These are phyloP conservation scores for Eucalyptus cloeziana DNA, from an alignment of 345 rosid species.

Conservation along the genomic window DNA sequence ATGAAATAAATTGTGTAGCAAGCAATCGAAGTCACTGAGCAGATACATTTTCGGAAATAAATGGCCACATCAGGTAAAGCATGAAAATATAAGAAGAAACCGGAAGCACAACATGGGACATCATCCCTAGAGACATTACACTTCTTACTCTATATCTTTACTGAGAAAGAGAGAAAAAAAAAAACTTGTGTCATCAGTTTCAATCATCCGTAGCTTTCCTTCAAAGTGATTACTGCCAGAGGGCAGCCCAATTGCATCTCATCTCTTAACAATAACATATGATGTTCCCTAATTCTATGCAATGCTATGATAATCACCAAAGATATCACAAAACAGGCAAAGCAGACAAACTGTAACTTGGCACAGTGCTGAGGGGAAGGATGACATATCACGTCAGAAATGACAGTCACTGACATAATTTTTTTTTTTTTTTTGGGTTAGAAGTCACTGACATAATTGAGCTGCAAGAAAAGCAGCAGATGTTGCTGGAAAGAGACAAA, in stretches of 20 bases:
- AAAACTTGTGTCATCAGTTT: not conserved
- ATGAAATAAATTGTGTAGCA: not conserved
- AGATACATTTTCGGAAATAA: not conserved
- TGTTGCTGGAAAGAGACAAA: not conserved
- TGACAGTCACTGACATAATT: not conserved
- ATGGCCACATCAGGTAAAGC: not conserved
- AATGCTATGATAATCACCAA: not conserved
- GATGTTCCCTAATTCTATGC: not conserved
- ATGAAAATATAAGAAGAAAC: not conserved
- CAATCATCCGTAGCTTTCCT: not conserved
- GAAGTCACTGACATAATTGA: not conserved
- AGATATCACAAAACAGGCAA: not conserved
- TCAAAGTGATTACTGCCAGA: not conserved
- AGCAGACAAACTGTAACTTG: not conserved
- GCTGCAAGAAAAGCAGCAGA: not conserved
- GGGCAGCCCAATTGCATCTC: not conserved
- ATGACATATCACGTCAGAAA: not conserved
- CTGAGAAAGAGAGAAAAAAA: not conserved
- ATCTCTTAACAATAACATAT: not conserved
- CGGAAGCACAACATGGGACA: not conserved
- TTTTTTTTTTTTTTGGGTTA: too few species aligned
- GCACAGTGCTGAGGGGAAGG: not conserved
- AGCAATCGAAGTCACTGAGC: not conserved
- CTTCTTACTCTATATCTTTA: not conserved
- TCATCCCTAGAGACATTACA: not conserved